Percentiles rank a stretch among this genome's conserved stretches.
Evolutionary conservation across 1,139 yeast genomes (phyloP).

Genomic region (Wickerhamomyces sp.): DNA sequence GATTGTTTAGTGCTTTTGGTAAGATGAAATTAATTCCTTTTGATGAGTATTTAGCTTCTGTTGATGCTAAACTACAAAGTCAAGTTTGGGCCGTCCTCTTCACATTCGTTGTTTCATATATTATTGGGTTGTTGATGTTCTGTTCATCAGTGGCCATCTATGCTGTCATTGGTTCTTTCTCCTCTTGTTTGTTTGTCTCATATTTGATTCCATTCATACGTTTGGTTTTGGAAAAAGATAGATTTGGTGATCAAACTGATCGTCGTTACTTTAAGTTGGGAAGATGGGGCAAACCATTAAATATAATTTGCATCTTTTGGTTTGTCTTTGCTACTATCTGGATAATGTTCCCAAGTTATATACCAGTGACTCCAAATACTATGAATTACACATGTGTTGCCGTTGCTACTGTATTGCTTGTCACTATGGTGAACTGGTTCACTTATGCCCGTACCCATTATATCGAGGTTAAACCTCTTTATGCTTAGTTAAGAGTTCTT

Average conservation of each 20-base stretch:
- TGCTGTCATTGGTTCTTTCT: background rate
- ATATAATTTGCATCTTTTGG: background rate
- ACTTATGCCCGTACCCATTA: background rate
- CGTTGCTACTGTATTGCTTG: background rate
- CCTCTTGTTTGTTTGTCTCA: background rate
- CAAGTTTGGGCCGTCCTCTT: background rate
- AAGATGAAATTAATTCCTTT: background rate
- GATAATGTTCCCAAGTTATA: background rate
- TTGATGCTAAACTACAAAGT: background rate
- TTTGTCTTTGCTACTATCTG: background rate
- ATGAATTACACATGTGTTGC: background rate
- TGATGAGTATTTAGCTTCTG: background rate
- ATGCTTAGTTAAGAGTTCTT: background rate
- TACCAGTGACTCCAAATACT: background rate
- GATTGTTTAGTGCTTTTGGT: background rate
- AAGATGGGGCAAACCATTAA: background rate
- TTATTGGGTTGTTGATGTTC: background rate
- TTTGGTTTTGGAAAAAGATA: background rate
- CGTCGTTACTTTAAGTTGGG: background rate
- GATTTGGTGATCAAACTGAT: background rate
- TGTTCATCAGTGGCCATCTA: background rate
- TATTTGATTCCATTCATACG: background rate
- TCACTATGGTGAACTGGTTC: background rate
- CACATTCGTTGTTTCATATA: background rate
- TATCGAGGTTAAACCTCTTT: background rate